Evolutionary conservation across 768 basidiomycete species (phyloP), one percentile per base, ranked within the genome.

Genomic region (Lepiota subincarnata): DNA sequence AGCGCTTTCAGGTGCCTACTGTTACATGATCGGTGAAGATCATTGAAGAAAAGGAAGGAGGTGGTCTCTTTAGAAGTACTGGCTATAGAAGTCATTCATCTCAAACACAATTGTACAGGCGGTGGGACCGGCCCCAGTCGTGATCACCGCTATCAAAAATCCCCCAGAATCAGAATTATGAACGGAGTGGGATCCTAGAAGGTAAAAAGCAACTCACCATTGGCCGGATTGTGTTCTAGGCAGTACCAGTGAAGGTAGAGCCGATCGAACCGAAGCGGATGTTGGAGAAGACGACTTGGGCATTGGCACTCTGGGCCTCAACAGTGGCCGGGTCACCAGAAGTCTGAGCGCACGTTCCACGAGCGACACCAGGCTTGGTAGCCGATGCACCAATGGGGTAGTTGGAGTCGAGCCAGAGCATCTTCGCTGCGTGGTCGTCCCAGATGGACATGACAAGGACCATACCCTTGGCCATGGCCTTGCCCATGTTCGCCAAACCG

Each of bases 321-420:
- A 79, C 72, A 19, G 72, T 69, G 5, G 60, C 56, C 38, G 78
- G 77, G 1, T 59, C 60, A 45, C 78, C 78, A 22, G 75, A 74
- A 39, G 59, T 61, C 44, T 73, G 75, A 2, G 77, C 53, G 67
- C 76, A 79, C 40, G 72, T 66, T 20, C 78, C 78, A 65, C 78
- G 78, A 31, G 69, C 60, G 50, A 76, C 67, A 64, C 77, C 78
- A 37, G 68, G 68, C 49, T 58, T 51, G 55, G 68, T 63, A 28
- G 72, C 60, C 59, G 61, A 63, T 12, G 52, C 60, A 53, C 59
- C 60, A 37, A 56, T 51, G 35, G 71, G 78, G 68, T 74, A 77
- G 68, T 66, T 65, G 60, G 66, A 65, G 67, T 79, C 76, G 63
- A 79, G 74, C 71, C 78, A 79, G 58, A 77, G 70, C 78, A 79